Conservation (phyloP, 2,329 filamentous ascomycete species). For the Colletotrichum spinosum region DNA sequence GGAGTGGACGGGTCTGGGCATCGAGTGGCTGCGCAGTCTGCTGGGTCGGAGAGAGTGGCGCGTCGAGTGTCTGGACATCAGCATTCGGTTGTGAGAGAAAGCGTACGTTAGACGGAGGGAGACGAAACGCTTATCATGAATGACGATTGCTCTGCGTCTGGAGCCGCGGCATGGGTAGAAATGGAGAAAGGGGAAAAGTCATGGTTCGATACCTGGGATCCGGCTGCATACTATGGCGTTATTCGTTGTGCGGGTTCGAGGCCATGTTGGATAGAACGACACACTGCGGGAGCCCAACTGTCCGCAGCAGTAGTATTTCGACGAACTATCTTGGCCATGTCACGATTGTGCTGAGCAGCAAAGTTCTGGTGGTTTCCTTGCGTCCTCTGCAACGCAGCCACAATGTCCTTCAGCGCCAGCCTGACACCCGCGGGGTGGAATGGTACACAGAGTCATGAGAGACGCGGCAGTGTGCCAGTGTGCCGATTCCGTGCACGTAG, state of each 20-base stretch:
- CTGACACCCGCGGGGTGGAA: too few relatives aligned
- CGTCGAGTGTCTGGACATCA: constrained; percentile 90
- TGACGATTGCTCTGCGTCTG: constrained; percentile 9
- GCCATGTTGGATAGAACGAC: neutral
- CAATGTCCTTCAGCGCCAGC: too few relatives aligned
- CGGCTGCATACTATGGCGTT: constrained; percentile 29
- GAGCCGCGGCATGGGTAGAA: neutral
- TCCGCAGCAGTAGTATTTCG: neutral
- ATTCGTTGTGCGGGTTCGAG: constrained; percentile 4
- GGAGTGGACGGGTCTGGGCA: constrained; percentile 81
- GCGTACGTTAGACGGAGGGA: neutral
- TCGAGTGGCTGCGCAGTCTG: constrained; percentile 88
- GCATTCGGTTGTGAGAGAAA: constrained; percentile 75
- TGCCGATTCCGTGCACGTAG: neutral
- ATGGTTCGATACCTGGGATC: neutral
- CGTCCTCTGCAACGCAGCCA: too few relatives aligned
- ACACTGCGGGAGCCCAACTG: too few relatives aligned
- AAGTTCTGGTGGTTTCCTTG: too few relatives aligned
- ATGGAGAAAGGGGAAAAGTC: neutral
- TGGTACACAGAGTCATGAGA: too few relatives aligned
- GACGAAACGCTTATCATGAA: constrained; percentile 6
- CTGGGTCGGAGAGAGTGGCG: constrained; percentile 89
- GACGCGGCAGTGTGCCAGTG: neutral
- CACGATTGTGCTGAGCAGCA: neutral
- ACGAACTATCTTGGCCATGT: neutral